Conservation (phyloP, 2,329 filamentous ascomycete genomes). For the Cryphonectria radicalis region DNA sequence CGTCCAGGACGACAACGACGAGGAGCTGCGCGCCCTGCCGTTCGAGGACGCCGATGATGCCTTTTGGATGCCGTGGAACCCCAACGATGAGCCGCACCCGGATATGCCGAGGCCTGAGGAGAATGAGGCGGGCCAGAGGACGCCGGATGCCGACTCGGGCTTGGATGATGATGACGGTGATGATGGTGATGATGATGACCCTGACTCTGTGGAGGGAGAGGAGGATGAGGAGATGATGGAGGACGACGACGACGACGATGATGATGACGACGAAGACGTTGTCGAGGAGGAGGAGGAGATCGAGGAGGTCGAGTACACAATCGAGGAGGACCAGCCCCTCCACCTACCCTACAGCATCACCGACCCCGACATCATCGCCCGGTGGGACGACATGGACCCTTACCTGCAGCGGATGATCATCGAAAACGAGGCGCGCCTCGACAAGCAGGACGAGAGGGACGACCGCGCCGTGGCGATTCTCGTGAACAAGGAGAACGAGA, state of each 20-base stretch:
- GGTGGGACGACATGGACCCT: slow-evolving; percentile 17
- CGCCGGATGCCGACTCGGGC: background rate
- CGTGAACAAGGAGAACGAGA: background rate
- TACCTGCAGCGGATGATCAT: slow-evolving; percentile 14
- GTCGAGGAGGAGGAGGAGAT: background rate
- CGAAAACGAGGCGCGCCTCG: background rate
- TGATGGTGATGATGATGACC: background rate
- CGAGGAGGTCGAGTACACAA: background rate
- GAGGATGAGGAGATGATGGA: background rate
- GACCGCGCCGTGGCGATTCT: slow-evolving; percentile 4
- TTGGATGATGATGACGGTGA: background rate
- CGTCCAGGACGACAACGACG: slow-evolving; percentile 36
- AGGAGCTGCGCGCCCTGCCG: slow-evolving; percentile 32
- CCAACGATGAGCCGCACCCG: background rate
- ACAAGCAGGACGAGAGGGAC: background rate
- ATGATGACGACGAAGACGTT: background rate
- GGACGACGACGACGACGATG: background rate
- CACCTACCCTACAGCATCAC: slow-evolving; percentile 16
- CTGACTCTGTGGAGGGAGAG: background rate
- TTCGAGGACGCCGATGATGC: slow-evolving; percentile 27
- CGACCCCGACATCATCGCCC: slow-evolving; percentile 7
- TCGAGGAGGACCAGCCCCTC: background rate
- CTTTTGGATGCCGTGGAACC: slow-evolving; percentile 23
- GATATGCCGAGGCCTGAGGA: background rate
- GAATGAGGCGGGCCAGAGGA: background rate